Base-by-base conservation (phyloP, 176 grass and related monocot genomes). In the Carex parvula region DNA sequence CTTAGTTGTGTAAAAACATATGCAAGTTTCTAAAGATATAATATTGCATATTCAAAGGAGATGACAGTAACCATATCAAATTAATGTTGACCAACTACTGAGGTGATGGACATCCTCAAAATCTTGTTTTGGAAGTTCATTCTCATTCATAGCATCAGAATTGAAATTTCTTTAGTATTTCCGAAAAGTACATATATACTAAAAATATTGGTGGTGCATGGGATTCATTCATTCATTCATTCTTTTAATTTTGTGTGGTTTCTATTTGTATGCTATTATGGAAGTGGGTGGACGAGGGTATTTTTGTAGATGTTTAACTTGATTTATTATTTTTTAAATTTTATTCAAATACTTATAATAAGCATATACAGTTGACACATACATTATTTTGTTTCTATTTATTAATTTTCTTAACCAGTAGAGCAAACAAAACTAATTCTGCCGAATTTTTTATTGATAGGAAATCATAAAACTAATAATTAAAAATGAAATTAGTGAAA, bases 251-350 rank as follows among this genome's bases (percentile, higher is more conserved):
- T 55, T 81, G 79, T 76, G 54, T 81, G 79, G 21, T 44, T 81
- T 81, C 32, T 81, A 33, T 63, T 81, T 81, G 30, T 81, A 60
- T 81, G 78, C 5, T 81, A 81, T 37, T 63, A 12, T 50, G 16
- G 13, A 80, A 59, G 4, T 80, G 46, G 15, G 18, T 44, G 33
- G 57, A 9, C 44, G 16, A 18, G 14, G 12, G 32, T n/a, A 60
- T 41, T 61, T 17, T 60, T 60, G 77, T 60, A 80, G 77, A 80
- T 80, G 60, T 54, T 81, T 81, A 30, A 42, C 8, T 60, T 61
- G 1, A 61, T 39, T 60, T 60, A 3, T 60, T 60, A 63, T 62
- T 80, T 80, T 42, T 18, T n/a, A 29, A 17, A 42, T 62, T 81
- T 62, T 79, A 13, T 71, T 44, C 30, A 20, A 71, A 8, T 71